phyloP scores from a whole-genome alignment of 1,284 basidiomycete genomes.

The Austroboletus niveus region DNA sequence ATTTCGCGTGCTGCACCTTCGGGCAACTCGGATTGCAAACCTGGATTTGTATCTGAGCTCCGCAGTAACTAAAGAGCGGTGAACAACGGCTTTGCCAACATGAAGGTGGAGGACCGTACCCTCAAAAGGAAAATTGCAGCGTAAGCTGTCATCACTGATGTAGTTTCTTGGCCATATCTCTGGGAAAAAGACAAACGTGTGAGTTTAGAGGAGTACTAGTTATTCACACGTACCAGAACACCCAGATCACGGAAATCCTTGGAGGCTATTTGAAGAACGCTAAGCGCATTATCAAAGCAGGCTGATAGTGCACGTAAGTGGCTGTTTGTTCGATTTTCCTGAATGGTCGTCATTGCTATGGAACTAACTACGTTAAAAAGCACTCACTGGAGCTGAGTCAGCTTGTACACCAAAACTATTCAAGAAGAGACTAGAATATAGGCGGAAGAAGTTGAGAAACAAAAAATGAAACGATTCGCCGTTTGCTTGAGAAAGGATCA shows the following conservation, averaged over 20 bases:
- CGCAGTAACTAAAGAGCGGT: conserved; percentile 54
- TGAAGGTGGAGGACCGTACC: conserved; percentile 38
- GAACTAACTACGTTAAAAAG: neutral
- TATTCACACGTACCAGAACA: conserved; percentile 57
- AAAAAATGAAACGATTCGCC: conserved; percentile 70
- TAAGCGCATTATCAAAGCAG: conserved; percentile 70
- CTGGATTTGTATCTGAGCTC: conserved; percentile 51
- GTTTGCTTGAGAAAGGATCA: conserved; percentile 43
- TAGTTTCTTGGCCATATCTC: conserved; percentile 80
- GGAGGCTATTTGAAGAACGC: conserved; percentile 64
- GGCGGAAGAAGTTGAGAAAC: conserved; percentile 69
- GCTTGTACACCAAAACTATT: conserved; percentile 77
- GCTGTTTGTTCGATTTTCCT: conserved; percentile 49
- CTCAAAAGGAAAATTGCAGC: conserved; percentile 73
- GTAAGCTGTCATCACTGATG: conserved; percentile 81
- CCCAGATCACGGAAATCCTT: conserved; percentile 71
- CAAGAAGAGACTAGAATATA: conserved; percentile 74
- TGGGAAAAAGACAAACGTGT: conserved; percentile 27
- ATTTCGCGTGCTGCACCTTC: conserved; percentile 60
- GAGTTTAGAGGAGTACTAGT: neutral
- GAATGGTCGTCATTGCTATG: conserved; percentile 10
- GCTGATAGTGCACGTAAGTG: conserved; percentile 66
- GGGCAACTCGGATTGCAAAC: conserved; percentile 47
- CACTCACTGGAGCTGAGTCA: conserved; percentile 52
- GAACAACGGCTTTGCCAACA: conserved; percentile 4